Evolutionary conservation across 768 basidiomycete genomes (phyloP).

Genomic region (Rhizopogon salebrosus): DNA sequence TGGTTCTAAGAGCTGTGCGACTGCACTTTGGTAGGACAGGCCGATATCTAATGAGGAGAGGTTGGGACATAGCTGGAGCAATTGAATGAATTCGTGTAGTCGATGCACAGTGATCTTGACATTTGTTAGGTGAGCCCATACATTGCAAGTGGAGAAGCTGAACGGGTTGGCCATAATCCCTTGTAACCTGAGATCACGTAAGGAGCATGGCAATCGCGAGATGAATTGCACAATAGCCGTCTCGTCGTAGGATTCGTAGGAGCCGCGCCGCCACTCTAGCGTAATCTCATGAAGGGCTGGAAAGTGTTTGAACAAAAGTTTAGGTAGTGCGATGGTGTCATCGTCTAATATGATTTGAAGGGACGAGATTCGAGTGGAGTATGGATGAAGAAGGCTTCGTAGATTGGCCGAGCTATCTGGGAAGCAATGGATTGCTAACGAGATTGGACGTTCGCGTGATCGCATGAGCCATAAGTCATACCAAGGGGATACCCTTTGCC

Average conservation of each 20-base stretch:
- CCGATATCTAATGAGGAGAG: constrained; percentile 13
- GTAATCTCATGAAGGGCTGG: not conserved
- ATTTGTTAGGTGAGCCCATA: constrained; percentile 14
- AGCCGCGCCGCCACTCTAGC: constrained; percentile 8
- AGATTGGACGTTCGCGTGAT: constrained; percentile 1
- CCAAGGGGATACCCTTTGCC: not conserved
- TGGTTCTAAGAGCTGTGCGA: not conserved
- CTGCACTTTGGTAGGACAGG: not conserved
- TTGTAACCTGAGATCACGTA: too few species aligned
- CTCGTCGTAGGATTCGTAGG: too few species aligned
- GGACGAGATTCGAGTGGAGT: too few species aligned
- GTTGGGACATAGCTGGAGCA: constrained; percentile 15
- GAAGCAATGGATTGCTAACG: too few species aligned
- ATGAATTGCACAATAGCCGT: not conserved
- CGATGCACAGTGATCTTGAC: constrained; percentile 1
- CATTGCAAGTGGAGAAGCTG: constrained; percentile 7
- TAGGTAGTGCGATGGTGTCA: too few species aligned
- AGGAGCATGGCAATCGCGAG: not conserved
- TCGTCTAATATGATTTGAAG: too few species aligned
- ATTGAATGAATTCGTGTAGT: not conserved
- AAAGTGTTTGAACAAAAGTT: too few species aligned
- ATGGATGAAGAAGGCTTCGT: too few species aligned
- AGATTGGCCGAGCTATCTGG: too few species aligned
- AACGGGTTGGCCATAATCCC: too few species aligned
- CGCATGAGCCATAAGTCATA: constrained; percentile 8